Base-by-base conservation (phyloP, 306 rosid species). In the Cucurbita maxima region DNA sequence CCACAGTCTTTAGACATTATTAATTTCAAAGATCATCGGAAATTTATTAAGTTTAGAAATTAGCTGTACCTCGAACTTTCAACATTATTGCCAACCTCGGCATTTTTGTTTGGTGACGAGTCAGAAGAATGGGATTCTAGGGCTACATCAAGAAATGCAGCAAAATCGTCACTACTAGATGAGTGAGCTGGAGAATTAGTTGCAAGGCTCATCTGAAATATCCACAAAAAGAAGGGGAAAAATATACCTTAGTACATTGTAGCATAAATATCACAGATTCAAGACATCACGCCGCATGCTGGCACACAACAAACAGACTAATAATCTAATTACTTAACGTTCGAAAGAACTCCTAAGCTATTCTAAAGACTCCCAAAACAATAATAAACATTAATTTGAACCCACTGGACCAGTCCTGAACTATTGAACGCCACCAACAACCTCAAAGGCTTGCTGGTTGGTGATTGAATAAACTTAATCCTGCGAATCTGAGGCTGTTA, bases 111-210 rank as follows among this genome's bases (percentile, higher is more conserved):
- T 0, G 80, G 71, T 2, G 81, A 79, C 2, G 89, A 72, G 3
- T 72, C 72, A 5, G 87, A 79, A 7, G 93, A 88, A 55, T 73
- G 75, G 13, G 83, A 86, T 76, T 77, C 89, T 2, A 90, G 80
- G 6, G 79, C 82, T 19, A 66, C 75, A 69, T 87, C 90, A 44
- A 91, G 90, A 74, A 40, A 84, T 0, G 88, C 79, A 10, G 74
- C 60, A 34, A 91, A 88, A 80, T 91, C 97, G 41, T 91, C 96
- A 37, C 89, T 91, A 61, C 97, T 83, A 7, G 96, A 88, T 9
- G 92, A 91, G 76, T 83, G 82, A 8, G 86, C 86, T 0, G 90
- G 92, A 75, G 92, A 90, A 80, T 90, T 88, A 4, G 88, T 75
- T 20, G 73, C 88, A 57, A 87, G 84, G 82, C 90, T 88, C 97